Conservation (phyloP, 108 stramenopile species). For the Skeletonema grethae region DNA sequence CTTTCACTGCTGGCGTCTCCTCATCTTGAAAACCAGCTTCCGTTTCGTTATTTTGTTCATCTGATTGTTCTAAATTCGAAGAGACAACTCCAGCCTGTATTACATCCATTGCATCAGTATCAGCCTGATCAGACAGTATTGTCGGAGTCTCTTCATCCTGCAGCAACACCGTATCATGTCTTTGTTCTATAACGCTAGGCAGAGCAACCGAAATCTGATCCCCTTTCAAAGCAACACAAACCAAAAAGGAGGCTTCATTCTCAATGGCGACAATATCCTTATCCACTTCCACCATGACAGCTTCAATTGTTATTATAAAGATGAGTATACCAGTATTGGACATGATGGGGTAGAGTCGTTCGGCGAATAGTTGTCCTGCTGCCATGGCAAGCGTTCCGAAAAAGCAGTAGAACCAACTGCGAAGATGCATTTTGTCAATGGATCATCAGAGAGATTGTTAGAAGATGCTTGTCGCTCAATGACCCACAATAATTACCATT, state of each 20-base stretch:
- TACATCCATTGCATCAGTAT: neutral
- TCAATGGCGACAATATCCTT: slow-evolving; percentile 51
- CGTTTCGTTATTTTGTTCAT: neutral
- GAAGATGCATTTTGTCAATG: too few species aligned
- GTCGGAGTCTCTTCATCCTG: slow-evolving; percentile 1
- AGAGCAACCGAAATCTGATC: slow-evolving; percentile 24
- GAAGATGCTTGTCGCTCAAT: neutral
- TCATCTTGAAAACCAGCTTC: neutral
- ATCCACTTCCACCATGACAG: slow-evolving; percentile 54
- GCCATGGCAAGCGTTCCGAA: slow-evolving; percentile 46
- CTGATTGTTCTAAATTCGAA: neutral
- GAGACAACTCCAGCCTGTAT: neutral
- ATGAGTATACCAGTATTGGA: slow-evolving; percentile 44
- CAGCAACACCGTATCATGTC: too few species aligned
- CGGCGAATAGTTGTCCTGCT: slow-evolving; percentile 41
- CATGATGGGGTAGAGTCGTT: slow-evolving; percentile 36
- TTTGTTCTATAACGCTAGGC: neutral
- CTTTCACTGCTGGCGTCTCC: neutral
- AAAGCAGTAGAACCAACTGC: slow-evolving; percentile 45
- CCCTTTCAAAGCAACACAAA: slow-evolving; percentile 44
- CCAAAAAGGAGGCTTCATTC: slow-evolving; percentile 46
- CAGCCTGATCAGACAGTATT: neutral
- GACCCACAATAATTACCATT: neutral
- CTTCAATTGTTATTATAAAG: slow-evolving; percentile 41
- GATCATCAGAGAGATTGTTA: neutral